Percentiles rank a stretch among this genome's conserved stretches.
Evolutionary conservation across 176 grass and related monocot species (phyloP).

Genomic region (Triticum aestivum): DNA sequence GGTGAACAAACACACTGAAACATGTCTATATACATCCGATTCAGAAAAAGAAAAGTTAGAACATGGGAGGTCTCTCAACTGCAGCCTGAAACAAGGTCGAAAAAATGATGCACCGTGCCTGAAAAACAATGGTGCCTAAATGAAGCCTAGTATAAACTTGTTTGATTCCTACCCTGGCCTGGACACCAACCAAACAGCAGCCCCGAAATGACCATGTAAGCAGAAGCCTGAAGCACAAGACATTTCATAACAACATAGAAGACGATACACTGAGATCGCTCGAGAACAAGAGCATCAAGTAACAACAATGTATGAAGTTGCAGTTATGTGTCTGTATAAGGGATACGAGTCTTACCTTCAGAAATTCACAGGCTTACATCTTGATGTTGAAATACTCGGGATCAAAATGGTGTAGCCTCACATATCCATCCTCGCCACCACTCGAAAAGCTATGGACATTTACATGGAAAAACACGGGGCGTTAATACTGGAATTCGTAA

Average conservation of each 20-base stretch:
- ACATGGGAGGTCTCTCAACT: not conserved
- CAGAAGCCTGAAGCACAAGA: not conserved
- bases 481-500: not conserved
- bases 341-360: not conserved
- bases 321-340: not conserved
- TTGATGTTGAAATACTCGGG: conserved; percentile 77
- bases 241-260: not conserved
- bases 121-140: no score
- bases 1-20: no score
- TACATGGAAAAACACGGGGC: not conserved
- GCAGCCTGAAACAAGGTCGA: not conserved
- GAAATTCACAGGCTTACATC: conserved; percentile 33
- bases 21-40: no score
- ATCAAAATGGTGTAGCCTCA: conserved; percentile 88
- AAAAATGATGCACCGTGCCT: no score
- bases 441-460: conserved; percentile 56
- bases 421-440: conserved; percentile 94
- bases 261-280: not conserved
- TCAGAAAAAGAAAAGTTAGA: no score
- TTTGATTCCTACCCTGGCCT: no score
- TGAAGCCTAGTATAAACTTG: no score
- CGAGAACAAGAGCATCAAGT: not conserved
- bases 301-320: not conserved
- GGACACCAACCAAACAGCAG: no score
- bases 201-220: not conserved